Evolutionary conservation across 768 basidiomycete species (phyloP).

Genomic region (Pisolithus marmoratus): DNA sequence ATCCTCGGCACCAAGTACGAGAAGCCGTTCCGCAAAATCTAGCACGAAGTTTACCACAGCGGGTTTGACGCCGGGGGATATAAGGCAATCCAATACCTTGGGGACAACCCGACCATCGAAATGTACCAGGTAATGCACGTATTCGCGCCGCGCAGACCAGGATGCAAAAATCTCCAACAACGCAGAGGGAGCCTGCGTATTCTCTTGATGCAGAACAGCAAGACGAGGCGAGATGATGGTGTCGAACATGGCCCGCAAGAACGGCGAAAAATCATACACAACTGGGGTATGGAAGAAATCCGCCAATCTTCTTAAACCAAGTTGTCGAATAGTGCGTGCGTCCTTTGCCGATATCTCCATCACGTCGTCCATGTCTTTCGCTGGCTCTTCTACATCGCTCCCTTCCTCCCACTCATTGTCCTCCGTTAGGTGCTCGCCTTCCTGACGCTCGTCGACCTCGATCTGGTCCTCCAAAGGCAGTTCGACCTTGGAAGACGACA

Average conservation of each 20-base stretch:
- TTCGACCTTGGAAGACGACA: slow-evolving; percentile 26
- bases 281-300: slow-evolving; percentile 81
- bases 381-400: slow-evolving; percentile 32
- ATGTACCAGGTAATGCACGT: slow-evolving; percentile 58
- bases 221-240: slow-evolving; percentile 82
- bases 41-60: slow-evolving; percentile 74
- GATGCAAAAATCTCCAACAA: slow-evolving; percentile 78
- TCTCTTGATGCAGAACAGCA: slow-evolving; percentile 68
- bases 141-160: slow-evolving; percentile 60
- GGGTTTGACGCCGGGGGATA: slow-evolving; percentile 82
- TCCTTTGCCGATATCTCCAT: slow-evolving; percentile 29
- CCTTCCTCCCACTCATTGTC: slow-evolving; percentile 35
- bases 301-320: slow-evolving; percentile 78
- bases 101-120: slow-evolving; percentile 66
- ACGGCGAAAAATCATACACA: slow-evolving; percentile 69
- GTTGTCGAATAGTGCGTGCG: slow-evolving; percentile 65
- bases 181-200: slow-evolving; percentile 86
- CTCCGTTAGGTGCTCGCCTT: slow-evolving; percentile 16
- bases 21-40: slow-evolving; percentile 75
- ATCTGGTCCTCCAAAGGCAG: not conserved
- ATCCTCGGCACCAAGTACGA: slow-evolving; percentile 50
- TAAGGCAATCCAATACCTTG: slow-evolving; percentile 76
- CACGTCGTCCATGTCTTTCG: slow-evolving; percentile 28
- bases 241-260: slow-evolving; percentile 59
- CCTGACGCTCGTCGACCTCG: slow-evolving; percentile 19